A percentile compares a stretch with the other conserved stretches of the same genome.
Conservation (phyloP, 1,284 basidiomycete genomes). For the Naganishia sp. region DNA sequence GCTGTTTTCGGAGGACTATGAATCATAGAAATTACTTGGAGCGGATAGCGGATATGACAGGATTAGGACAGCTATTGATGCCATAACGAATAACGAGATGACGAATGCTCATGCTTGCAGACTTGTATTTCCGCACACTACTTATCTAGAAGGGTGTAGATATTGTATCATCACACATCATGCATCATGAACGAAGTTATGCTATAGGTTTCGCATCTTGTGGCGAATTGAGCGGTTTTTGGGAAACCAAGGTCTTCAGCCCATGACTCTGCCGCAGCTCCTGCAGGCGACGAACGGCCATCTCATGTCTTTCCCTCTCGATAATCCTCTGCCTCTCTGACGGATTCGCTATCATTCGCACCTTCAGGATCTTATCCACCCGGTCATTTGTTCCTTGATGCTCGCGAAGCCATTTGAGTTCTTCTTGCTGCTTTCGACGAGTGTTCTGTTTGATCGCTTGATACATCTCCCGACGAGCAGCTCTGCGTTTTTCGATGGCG, state of each 20-base stretch:
- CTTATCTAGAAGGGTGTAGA: not conserved
- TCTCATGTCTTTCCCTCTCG: conserved; percentile 13
- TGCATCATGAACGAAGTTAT: not conserved
- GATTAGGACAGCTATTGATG: not conserved
- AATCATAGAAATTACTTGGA: conserved; percentile 51
- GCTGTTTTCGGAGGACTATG: conserved; percentile 69
- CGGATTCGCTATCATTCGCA: conserved; percentile 4
- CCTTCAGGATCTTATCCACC: conserved; percentile 20
- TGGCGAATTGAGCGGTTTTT: conserved; percentile 1
- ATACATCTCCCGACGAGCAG: conserved; percentile 22
- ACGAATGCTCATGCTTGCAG: not conserved
- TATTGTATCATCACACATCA: not conserved
- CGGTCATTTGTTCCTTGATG: conserved; percentile 8
- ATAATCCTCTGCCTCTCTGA: conserved; percentile 4
- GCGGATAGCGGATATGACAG: not conserved
- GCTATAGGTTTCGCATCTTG: not conserved
- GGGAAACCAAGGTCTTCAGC: conserved; percentile 10
- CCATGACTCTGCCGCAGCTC: conserved; percentile 18
- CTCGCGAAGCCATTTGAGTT: conserved; percentile 20
- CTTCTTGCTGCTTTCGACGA: conserved; percentile 13
- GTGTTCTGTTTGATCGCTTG: conserved; percentile 19
- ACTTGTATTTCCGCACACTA: conserved; percentile 2
- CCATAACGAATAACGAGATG: conserved; percentile 1
- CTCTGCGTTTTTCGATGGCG: conserved; percentile 16
- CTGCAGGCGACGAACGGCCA: not conserved